These are phyloP conservation scores for Aegilops longissima DNA, from an alignment of 176 grass and related monocot species.

Conservation along the genomic window DNA sequence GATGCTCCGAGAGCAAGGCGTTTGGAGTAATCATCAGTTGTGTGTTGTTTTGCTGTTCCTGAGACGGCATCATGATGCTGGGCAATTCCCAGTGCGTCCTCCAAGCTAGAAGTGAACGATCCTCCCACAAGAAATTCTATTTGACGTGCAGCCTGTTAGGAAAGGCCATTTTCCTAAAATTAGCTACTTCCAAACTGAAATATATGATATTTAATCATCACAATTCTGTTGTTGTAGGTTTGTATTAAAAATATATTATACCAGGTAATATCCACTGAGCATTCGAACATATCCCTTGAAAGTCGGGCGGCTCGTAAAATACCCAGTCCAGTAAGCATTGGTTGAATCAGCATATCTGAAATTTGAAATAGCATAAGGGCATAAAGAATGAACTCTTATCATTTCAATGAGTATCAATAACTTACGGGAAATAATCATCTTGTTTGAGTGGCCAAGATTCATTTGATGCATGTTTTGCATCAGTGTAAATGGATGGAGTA, in stretches of 20 bases:
- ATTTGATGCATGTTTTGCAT: conserved; percentile 76
- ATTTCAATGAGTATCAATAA: conserved; percentile 2
- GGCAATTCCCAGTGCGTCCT: conserved; percentile 76
- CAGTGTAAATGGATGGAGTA: conserved; percentile 88
- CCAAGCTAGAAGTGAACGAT: conserved; percentile 71
- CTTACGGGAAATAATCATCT: conserved; percentile 91
- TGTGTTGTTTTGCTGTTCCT: conserved; percentile 84
- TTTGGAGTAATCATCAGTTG: conserved; percentile 87
- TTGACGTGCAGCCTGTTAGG: conserved; percentile 73
- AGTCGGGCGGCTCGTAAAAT: conserved; percentile 80
- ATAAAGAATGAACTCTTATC: conserved; percentile 10
- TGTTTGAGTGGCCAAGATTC: conserved; percentile 88
- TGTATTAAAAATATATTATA: conserved; percentile 18
- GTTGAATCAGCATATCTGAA: conserved; percentile 73
- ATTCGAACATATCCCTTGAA: conserved; percentile 82
- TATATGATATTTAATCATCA: neutral
- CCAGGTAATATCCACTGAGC: conserved; percentile 84
- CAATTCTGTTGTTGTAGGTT: neutral
- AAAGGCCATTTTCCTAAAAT: conserved; percentile 1
- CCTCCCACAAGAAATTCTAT: conserved; percentile 70
- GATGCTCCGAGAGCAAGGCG: conserved; percentile 68
- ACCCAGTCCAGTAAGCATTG: conserved; percentile 98
- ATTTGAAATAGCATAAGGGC: conserved; percentile 23
- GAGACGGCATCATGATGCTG: conserved; percentile 94
- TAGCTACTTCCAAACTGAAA: neutral